Conservation (phyloP, 768 basidiomycete genomes). For the Gyrodon lividus region DNA sequence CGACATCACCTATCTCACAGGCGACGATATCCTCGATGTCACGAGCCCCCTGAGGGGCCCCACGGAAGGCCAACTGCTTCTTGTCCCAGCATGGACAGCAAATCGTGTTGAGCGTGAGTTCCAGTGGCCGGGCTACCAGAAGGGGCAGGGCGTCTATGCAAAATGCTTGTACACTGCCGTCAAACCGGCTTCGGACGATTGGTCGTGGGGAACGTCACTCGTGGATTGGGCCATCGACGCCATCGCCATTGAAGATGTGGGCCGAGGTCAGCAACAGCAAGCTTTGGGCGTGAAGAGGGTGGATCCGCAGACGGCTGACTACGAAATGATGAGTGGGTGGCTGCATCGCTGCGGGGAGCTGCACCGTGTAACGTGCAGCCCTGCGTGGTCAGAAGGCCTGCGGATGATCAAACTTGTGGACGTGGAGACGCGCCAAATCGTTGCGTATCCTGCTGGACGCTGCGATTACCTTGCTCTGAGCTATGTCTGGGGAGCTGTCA, state of each 20-base stretch:
- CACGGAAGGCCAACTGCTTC: not conserved
- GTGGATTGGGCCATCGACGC: slow-evolving; percentile 6
- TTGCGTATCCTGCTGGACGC: slow-evolving; percentile 1
- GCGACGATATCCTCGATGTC: not conserved
- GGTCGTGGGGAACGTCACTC: not conserved
- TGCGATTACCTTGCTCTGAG: slow-evolving; percentile 16
- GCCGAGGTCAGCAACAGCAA: too few species aligned
- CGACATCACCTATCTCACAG: slow-evolving; percentile 4
- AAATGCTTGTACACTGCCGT: slow-evolving; percentile 9
- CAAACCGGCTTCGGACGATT: not conserved
- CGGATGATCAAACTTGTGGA: slow-evolving; percentile 10
- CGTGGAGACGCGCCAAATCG: slow-evolving; percentile 6
- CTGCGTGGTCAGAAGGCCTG: slow-evolving; percentile 3
- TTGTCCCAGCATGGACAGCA: slow-evolving; percentile 2
- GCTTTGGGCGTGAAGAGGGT: slow-evolving; percentile 10
- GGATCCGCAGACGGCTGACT: not conserved
- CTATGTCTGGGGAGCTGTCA: slow-evolving; percentile 17
- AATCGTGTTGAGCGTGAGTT: not conserved
- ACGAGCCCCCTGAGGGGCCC: not conserved
- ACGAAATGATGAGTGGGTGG: slow-evolving; percentile 6
- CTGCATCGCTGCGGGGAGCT: slow-evolving; percentile 7
- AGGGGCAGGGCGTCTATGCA: slow-evolving; percentile 4
- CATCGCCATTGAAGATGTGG: slow-evolving; percentile 2
- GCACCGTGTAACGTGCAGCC: slow-evolving; percentile 7
- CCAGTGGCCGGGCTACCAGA: not conserved